phyloP scores from a whole-genome alignment of 306 rosid genomes.

The Pueraria montana region DNA sequence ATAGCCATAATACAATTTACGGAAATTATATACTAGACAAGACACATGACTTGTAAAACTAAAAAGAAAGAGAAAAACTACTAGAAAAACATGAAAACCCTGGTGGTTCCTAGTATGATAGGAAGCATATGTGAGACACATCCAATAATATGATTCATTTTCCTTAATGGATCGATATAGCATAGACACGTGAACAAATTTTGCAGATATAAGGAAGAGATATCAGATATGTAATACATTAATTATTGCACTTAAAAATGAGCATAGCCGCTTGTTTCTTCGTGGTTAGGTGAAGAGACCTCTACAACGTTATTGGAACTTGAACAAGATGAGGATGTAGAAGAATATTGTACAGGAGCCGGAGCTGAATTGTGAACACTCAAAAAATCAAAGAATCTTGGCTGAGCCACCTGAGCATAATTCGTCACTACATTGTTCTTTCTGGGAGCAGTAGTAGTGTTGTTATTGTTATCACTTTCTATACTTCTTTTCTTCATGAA shows the following conservation, averaged over 20 bases:
- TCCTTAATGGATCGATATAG: constrained; percentile 29
- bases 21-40: background rate
- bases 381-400: constrained; percentile 54
- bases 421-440: constrained; percentile 36
- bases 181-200: background rate
- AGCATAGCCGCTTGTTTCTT: constrained; percentile 51
- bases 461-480: constrained; percentile 10
- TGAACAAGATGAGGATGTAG: constrained; percentile 68
- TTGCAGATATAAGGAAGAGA: constrained; percentile 2
- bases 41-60: too few species aligned
- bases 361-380: constrained; percentile 41
- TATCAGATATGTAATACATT: background rate
- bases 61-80: background rate
- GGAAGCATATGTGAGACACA: too few species aligned
- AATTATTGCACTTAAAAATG: constrained; percentile 30
- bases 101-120: background rate
- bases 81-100: background rate
- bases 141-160: background rate
- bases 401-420: constrained; percentile 42
- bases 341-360: constrained; percentile 36
- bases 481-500: constrained; percentile 62
- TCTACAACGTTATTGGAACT: constrained; percentile 53
- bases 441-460: background rate
- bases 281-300: constrained; percentile 51
- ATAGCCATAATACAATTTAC: background rate